These are phyloP conservation scores for Byssothecium circinans DNA, from an alignment of 2,329 filamentous ascomycete species.

Conservation along the genomic window DNA sequence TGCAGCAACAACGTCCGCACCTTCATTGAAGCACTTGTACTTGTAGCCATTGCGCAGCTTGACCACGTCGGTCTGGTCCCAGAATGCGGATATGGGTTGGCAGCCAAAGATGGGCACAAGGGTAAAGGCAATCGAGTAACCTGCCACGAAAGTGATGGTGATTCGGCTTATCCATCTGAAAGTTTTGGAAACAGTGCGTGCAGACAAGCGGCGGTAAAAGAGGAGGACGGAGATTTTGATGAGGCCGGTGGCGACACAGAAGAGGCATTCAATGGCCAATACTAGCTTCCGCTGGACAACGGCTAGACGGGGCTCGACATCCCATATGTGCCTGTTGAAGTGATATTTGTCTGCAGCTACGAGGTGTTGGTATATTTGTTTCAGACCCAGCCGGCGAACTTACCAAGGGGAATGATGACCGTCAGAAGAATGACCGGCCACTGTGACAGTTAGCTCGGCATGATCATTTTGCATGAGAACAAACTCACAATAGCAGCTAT, in stretches of 20 bases:
- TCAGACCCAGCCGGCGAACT: not conserved
- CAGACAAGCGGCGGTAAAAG: conserved; percentile 34
- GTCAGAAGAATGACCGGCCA: conserved; percentile 22
- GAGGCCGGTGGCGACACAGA: conserved; percentile 30
- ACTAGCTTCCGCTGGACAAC: conserved; percentile 30
- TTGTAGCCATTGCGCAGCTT: conserved; percentile 26
- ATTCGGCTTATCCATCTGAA: conserved; percentile 31
- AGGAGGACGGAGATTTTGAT: conserved; percentile 40
- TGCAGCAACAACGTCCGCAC: conserved; percentile 31
- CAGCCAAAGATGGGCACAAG: conserved; percentile 34
- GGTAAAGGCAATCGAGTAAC: conserved; percentile 29
- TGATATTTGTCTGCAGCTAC: conserved; percentile 17
- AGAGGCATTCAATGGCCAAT: conserved; percentile 28
- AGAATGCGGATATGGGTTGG: conserved; percentile 34
- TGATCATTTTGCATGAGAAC: not conserved
- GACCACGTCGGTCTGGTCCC: conserved; percentile 26
- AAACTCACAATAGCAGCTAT: conserved; percentile 25
- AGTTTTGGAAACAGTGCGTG: conserved; percentile 25
- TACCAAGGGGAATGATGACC: conserved; percentile 24
- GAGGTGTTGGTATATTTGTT: conserved; percentile 9
- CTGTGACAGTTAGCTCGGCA: conserved; percentile 15
- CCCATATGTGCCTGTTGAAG: conserved; percentile 35
- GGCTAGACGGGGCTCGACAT: conserved; percentile 18
- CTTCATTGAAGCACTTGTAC: conserved; percentile 37
- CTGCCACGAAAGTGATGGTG: conserved; percentile 30